Evolutionary conservation across 106 monocot species (phyloP).

Genomic region (Dendrobium huoshanense): DNA sequence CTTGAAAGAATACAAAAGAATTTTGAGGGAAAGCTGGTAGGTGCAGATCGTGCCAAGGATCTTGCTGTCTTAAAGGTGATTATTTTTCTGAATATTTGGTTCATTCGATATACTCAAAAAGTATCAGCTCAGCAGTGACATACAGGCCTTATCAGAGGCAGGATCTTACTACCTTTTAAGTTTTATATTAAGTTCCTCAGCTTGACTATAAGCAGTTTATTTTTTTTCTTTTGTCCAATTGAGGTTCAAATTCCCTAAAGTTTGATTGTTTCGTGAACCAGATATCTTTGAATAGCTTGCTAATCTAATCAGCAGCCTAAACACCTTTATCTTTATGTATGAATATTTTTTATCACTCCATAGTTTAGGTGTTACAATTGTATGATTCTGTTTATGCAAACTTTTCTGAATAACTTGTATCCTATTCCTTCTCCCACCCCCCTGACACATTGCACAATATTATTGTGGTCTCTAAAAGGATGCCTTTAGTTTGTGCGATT

Average conservation of each 20-base stretch:
- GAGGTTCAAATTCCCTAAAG: neutral
- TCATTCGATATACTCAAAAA: neutral
- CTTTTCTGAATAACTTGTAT: neutral
- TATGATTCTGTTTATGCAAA: too few relatives aligned
- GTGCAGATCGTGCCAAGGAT: slow-evolving; percentile 84
- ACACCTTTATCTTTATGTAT: neutral
- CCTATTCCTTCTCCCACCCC: neutral
- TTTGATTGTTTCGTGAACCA: neutral
- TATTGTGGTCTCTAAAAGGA: too few relatives aligned
- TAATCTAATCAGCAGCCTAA: neutral
- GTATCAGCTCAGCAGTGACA: too few relatives aligned
- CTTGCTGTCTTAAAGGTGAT: slow-evolving; percentile 88
- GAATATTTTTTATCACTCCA: neutral
- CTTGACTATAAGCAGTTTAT: neutral
- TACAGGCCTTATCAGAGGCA: neutral
- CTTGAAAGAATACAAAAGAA: slow-evolving; percentile 74
- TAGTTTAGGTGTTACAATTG: neutral
- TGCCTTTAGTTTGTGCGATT: too few relatives aligned
- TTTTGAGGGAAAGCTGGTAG: slow-evolving; percentile 89
- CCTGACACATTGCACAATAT: neutral
- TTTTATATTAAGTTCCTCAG: neutral
- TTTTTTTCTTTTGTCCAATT: neutral
- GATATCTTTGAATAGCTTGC: neutral
- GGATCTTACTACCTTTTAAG: neutral
- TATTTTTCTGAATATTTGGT: neutral